These are phyloP conservation scores for Zostera marina DNA, from an alignment of 116 monocot genomes.

Conservation along the genomic window DNA sequence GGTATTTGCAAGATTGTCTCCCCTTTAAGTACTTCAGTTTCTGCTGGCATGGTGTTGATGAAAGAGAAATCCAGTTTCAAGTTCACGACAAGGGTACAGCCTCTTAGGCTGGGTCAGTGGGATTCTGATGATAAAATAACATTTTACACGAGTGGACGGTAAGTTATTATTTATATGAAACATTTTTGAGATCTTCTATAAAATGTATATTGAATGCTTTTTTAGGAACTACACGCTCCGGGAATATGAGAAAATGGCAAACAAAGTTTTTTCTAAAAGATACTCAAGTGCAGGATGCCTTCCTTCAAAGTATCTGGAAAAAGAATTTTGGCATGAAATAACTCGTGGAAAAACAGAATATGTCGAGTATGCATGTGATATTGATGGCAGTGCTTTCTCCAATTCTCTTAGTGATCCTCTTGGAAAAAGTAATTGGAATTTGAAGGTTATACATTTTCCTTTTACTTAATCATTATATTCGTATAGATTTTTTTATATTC, in stretches of 20 bases:
- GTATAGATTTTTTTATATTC: no score
- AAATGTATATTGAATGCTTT: conserved; percentile 1
- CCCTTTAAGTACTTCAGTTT: conserved; percentile 66
- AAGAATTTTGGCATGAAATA: conserved; percentile 98
- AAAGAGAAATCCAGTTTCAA: conserved; percentile 86
- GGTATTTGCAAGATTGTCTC: conserved; percentile 99
- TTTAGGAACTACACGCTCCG: conserved; percentile 88
- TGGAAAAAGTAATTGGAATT: conserved; percentile 90
- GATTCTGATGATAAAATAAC: conserved; percentile 68
- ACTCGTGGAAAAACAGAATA: conserved; percentile 65
- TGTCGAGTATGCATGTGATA: conserved; percentile 96
- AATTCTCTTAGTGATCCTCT: conserved; percentile 67
- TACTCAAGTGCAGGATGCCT: conserved; percentile 72
- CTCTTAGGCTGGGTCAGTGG: conserved; percentile 86
- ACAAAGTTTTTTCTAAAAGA: conserved; percentile 65
- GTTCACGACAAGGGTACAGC: conserved; percentile 91
- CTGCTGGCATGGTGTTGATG: conserved; percentile 90
- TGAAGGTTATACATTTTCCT: conserved; percentile 27
- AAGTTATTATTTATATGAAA: not conserved
- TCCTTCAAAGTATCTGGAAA: conserved; percentile 74
- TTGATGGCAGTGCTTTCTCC: conserved; percentile 99
- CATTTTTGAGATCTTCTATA: no score
- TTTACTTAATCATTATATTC: no score
- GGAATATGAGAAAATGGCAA: conserved; percentile 97
- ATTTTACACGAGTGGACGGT: conserved; percentile 97